Percentiles rank a stretch among this genome's conserved stretches.
Evolutionary conservation across 2,329 filamentous ascomycete genomes (phyloP).

Genomic region (Aspergillus sp.): DNA sequence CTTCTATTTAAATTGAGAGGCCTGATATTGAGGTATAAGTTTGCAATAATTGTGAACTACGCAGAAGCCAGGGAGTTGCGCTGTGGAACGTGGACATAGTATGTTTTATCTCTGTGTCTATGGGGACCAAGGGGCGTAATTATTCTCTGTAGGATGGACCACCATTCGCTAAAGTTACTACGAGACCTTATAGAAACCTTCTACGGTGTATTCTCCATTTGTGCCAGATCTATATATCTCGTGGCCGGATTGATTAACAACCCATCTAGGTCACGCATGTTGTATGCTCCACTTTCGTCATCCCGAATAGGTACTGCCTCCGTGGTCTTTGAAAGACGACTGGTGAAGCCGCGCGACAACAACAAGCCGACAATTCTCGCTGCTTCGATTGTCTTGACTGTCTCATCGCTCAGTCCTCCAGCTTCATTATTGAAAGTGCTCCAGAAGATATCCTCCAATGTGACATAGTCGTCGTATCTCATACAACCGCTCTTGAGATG

Average conservation of each 20-base stretch:
- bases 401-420: constrained; percentile 30
- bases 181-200: no score
- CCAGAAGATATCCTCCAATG: constrained; percentile 38
- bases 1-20: no score
- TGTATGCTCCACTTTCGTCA: constrained; percentile 42
- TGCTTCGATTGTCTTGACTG: constrained; percentile 29
- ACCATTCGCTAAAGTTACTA: no score
- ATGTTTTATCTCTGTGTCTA: no score
- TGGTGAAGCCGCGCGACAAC: constrained; percentile 41
- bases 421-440: constrained; percentile 31
- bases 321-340: constrained; percentile 40
- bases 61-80: no score
- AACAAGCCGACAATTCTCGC: constrained; percentile 40
- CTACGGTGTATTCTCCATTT: no score
- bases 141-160: no score
- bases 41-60: no score
- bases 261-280: constrained; percentile 42
- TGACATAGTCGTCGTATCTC: constrained; percentile 37
- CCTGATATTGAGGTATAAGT: no score
- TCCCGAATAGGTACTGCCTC: constrained; percentile 39
- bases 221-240: constrained; percentile 1
- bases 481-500: constrained; percentile 39
- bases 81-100: no score
- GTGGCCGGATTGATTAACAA: constrained; percentile 16
- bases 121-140: no score